A percentile compares a stretch with the other conserved stretches of the same genome.
These are phyloP conservation scores for Fusarium brevicatenulatum DNA, from an alignment of 2,329 filamentous ascomycete genomes.

Conservation along the genomic window DNA sequence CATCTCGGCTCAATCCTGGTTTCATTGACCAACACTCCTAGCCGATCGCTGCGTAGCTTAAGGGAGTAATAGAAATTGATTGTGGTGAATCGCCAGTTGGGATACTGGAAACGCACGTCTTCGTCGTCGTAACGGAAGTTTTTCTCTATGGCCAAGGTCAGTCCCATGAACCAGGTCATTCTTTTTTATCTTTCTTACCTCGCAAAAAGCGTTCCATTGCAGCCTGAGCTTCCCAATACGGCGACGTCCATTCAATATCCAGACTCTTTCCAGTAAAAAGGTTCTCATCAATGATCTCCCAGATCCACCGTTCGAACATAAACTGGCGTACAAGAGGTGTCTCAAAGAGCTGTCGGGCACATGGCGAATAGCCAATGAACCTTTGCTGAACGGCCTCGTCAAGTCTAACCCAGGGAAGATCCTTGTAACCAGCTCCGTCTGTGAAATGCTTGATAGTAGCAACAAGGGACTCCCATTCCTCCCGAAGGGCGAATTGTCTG, in stretches of 20 bases:
- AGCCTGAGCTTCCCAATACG: not conserved
- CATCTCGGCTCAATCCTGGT: not conserved
- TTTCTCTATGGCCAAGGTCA: not conserved
- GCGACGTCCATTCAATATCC: not conserved
- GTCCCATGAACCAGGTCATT: rapidly evolving
- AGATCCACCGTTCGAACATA: not conserved
- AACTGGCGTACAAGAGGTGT: rapidly evolving
- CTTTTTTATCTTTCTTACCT: not conserved
- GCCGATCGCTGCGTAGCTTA: too few relatives aligned
- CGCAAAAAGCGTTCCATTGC: not conserved
- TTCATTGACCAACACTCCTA: too few relatives aligned
- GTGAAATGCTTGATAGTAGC: too few relatives aligned
- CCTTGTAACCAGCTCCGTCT: too few relatives aligned
- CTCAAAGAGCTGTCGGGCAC: not conserved
- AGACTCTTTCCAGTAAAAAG: not conserved
- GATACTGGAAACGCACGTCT: rapidly evolving
- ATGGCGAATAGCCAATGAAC: not conserved
- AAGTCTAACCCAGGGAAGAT: not conserved
- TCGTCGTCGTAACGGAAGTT: rapidly evolving
- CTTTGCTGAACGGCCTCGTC: not conserved
- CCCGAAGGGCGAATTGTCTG: too few relatives aligned
- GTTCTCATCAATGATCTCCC: not conserved
- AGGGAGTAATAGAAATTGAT: not conserved
- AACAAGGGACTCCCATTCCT: too few relatives aligned
- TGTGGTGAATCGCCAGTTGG: not conserved